Percentiles rank a stretch among this genome's conserved stretches.
Conservation (phyloP, 2,329 filamentous ascomycete genomes). For the Lasiodiplodia gonubiensis region DNA sequence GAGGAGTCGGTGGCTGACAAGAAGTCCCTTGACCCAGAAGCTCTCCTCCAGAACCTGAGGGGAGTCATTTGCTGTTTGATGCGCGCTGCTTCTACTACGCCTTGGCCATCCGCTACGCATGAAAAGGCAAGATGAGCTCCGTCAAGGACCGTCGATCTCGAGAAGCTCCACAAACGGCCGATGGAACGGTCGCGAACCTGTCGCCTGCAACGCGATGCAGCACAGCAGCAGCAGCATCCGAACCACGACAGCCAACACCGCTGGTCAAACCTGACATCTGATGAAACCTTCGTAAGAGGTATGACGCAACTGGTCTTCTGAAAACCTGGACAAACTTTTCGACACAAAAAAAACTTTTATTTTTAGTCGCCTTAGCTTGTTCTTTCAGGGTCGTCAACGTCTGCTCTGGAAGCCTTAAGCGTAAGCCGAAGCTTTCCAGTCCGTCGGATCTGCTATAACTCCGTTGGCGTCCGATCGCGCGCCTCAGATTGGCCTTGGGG, state of each 20-base stretch:
- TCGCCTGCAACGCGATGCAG: background rate
- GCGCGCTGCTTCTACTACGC: slow-evolving; percentile 3
- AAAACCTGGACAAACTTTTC: background rate
- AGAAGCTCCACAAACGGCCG: slow-evolving; percentile 7
- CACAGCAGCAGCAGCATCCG: background rate
- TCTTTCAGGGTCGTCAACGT: background rate
- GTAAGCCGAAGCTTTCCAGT: background rate
- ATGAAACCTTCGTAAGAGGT: background rate
- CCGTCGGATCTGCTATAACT: background rate
- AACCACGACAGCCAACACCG: background rate
- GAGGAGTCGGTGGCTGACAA: background rate
- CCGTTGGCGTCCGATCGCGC: background rate
- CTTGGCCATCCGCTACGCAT: slow-evolving; percentile 24
- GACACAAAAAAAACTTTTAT: background rate
- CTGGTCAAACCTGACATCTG: background rate
- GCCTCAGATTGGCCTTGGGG: background rate
- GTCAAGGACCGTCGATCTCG: slow-evolving; percentile 18
- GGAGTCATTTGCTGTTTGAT: background rate
- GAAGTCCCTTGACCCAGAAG: background rate
- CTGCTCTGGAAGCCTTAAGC: background rate
- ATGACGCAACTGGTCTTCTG: background rate
- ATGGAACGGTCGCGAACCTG: background rate
- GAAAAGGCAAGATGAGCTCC: slow-evolving; percentile 27
- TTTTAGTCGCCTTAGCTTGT: background rate
- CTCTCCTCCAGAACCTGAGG: background rate